Evolutionary conservation across 1,284 basidiomycete genomes (phyloP), one percentile per base, ranked within the genome.

Genomic region (Agroathelia rolfsii): DNA sequence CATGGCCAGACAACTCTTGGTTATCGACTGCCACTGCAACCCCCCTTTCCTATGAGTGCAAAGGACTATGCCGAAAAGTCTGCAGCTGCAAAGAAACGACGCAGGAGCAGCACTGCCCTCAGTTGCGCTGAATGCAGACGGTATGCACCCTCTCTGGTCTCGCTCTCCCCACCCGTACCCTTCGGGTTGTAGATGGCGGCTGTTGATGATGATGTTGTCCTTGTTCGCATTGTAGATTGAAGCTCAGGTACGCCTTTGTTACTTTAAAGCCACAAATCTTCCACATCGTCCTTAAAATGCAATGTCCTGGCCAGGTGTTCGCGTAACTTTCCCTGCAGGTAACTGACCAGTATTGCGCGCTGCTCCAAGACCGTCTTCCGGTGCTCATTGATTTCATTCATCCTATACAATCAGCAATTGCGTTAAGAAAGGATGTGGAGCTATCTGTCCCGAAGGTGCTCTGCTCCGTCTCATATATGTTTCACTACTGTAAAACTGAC

Each of bases 121-220:
- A 71, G 67, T 5, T 76, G 72, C 53, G 69, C 70, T 12, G 72
- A 76, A 51, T 76, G 72, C 55, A 59, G 73, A 46, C 64, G 72
- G 72, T 72, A 34, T 30, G 62, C 50, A 6, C 28, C 35, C 34
- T 15, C 18, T n/a, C 22, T 34, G n/a, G 23, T 24, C 32, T 34
- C 24, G 17, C 29, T 41, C 41, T 27, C 29, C 40, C 33, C 34
- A 36, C 17, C n/a, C n/a, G n/a, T n/a, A n/a, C n/a, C n/a, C n/a
- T n/a, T n/a, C n/a, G n/a, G n/a, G n/a, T n/a, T n/a, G n/a, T n/a
- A n/a, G n/a, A n/a, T n/a, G n/a, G n/a, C n/a, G n/a, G n/a, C n/a
- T n/a, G n/a, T n/a, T n/a, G n/a, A n/a, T n/a, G n/a, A n/a, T n/a
- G n/a, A n/a, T n/a, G n/a, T n/a, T n/a, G n/a, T n/a, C n/a, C n/a